Conservation (phyloP, 192 early-diverging fungal genomes). For the Backusella liffmaniae region DNA sequence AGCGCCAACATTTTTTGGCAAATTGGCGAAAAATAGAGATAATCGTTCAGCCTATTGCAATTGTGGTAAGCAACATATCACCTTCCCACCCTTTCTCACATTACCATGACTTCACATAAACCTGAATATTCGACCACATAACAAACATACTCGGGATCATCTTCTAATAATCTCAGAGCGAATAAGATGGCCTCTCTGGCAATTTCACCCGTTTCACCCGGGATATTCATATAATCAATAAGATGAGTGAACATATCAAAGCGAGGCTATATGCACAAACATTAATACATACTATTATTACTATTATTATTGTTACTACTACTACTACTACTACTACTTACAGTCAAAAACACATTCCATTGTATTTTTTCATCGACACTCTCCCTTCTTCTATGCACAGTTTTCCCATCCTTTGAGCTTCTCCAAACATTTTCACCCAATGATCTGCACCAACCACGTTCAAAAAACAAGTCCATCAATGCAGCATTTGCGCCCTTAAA, state of each 20-base stretch:
- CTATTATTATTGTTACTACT: too few relatives aligned
- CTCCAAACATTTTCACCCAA: conserved; percentile 42
- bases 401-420: conserved; percentile 31
- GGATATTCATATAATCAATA: conserved; percentile 41
- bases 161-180: conserved; percentile 34
- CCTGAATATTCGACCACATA: conserved; percentile 43
- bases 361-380: conserved; percentile 35
- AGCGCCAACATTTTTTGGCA: conserved; percentile 35
- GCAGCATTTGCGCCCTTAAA: conserved; percentile 41
- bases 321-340: not conserved
- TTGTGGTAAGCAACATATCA: not conserved
- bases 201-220: conserved; percentile 42
- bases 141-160: conserved; percentile 39
- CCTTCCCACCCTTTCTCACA: not conserved
- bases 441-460: conserved; percentile 40
- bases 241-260: conserved; percentile 41
- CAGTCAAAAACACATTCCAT: conserved; percentile 36
- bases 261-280: conserved; percentile 24
- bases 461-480: conserved; percentile 41
- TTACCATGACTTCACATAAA: conserved; percentile 42
- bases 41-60: conserved; percentile 32
- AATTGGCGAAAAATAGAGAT: conserved; percentile 26
- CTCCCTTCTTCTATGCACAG: conserved; percentile 28
- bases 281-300: too few relatives aligned
- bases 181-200: conserved; percentile 42